These are phyloP conservation scores for Sclerotinia trifoliorum DNA, from an alignment of 2,329 filamentous ascomycete genomes.

Conservation along the genomic window DNA sequence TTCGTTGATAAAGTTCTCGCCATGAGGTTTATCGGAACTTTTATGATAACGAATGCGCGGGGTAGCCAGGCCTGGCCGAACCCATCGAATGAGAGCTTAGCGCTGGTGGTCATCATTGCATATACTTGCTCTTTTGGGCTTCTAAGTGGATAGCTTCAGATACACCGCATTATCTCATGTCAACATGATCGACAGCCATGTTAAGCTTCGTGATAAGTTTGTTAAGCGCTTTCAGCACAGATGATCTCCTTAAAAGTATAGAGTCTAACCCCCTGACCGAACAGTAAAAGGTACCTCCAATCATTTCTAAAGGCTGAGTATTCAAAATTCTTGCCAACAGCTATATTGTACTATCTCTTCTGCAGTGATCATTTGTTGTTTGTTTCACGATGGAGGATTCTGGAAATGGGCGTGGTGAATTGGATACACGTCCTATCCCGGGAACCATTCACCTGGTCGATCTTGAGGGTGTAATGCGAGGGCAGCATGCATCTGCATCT, in stretches of 20 bases:
- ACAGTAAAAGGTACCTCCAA: no score
- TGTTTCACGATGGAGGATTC: conserved; percentile 19
- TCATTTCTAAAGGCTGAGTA: not conserved
- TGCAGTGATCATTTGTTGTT: not conserved
- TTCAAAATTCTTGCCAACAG: not conserved
- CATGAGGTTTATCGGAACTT: not conserved
- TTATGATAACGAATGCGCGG: conserved; percentile 4
- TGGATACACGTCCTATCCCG: conserved; percentile 30
- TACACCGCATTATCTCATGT: conserved; percentile 19
- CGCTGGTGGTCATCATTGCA: conserved; percentile 1
- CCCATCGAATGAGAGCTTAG: conserved; percentile 6
- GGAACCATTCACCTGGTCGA: conserved; percentile 40
- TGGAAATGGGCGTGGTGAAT: conserved; percentile 18
- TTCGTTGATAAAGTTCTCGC: not conserved
- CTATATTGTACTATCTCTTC: not conserved
- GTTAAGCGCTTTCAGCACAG: not conserved
- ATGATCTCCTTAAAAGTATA: not conserved
- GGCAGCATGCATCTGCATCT: conserved; percentile 32
- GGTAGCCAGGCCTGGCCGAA: not conserved
- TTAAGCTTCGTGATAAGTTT: not conserved
- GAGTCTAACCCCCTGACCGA: not conserved
- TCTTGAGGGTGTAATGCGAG: conserved; percentile 33
- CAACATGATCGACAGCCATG: conserved; percentile 6
- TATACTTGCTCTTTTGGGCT: conserved; percentile 12
- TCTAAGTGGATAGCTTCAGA: conserved; percentile 9